A percentile compares a stretch with the other conserved stretches of the same genome.
phyloP scores from a whole-genome alignment of 2,329 filamentous ascomycete genomes.

The Trichophyton benhamiae region DNA sequence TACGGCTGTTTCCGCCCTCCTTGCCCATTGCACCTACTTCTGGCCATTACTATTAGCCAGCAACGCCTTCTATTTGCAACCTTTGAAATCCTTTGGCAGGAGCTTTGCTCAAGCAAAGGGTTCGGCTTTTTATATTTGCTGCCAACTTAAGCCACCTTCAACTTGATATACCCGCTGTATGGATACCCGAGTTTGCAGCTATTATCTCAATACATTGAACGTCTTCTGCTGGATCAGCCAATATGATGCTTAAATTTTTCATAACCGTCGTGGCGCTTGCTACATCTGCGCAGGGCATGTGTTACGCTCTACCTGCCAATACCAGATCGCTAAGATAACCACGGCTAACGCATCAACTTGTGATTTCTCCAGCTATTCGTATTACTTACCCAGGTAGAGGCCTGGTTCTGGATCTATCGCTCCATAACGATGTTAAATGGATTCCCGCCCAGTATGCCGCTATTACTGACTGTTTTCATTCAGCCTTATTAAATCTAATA shows the following conservation, averaged over 20 bases:
- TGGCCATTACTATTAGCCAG: background rate
- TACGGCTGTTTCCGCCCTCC: too few relatives aligned
- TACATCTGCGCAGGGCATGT: constrained; percentile 5
- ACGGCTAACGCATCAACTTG: background rate
- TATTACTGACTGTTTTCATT: background rate
- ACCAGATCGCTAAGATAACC: background rate
- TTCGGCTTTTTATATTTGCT: too few relatives aligned
- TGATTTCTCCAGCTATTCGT: constrained; percentile 4
- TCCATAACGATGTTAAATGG: constrained; percentile 30
- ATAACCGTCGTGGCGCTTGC: constrained; percentile 4
- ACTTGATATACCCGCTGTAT: background rate
- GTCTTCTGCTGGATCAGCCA: background rate
- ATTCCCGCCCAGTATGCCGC: constrained; percentile 23
- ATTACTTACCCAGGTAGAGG: constrained; percentile 11
- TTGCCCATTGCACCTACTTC: background rate
- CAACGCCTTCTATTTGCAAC: background rate
- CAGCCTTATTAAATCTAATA: background rate
- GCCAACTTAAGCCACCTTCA: background rate
- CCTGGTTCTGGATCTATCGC: constrained; percentile 27
- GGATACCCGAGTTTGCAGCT: background rate
- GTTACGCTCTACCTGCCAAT: background rate
- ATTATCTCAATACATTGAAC: background rate
- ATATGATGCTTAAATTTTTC: background rate
- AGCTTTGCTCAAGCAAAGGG: background rate
- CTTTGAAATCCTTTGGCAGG: background rate